A percentile compares a stretch with the other conserved stretches of the same genome.
Conservation (phyloP, 1,139 yeast genomes). For the Saccharomycopsis hybrid region DNA sequence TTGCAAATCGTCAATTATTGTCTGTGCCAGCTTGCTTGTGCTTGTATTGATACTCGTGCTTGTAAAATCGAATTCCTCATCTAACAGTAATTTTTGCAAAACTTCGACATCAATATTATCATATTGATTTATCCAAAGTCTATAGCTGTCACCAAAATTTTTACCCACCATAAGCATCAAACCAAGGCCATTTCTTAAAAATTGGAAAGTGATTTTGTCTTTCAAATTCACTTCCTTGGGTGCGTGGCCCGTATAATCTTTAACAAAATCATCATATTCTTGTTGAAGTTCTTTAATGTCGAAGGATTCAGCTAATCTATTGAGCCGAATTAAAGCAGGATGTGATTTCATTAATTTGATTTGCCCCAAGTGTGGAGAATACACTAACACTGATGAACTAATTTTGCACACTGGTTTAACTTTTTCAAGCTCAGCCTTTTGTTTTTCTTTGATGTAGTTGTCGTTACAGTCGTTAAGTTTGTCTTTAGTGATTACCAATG, state of each 20-base stretch:
- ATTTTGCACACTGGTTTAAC: not conserved
- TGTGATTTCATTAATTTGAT: not conserved
- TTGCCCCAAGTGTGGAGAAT: conserved; percentile 1
- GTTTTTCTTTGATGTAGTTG: not conserved
- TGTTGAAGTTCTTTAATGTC: conserved; percentile 2
- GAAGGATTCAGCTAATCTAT: not conserved
- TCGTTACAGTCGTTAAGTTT: not conserved
- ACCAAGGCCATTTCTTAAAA: conserved; percentile 7
- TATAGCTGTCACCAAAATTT: not conserved
- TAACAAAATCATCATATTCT: conserved; percentile 11
- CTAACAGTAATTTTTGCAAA: too few species aligned
- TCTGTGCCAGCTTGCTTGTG: too few species aligned
- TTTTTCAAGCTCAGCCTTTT: not conserved
- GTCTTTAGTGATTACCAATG: not conserved
- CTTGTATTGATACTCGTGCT: too few species aligned
- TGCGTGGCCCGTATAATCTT: not conserved
- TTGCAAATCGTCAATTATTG: too few species aligned
- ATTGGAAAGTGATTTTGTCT: conserved; percentile 1
- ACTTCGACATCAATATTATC: conserved; percentile 1
- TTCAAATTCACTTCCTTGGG: not conserved
- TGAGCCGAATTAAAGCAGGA: not conserved
- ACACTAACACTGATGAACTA: conserved; percentile 9
- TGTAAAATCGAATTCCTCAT: too few species aligned
- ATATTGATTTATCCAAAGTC: conserved; percentile 12
- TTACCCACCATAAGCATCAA: conserved; percentile 1